phyloP scores from a whole-genome alignment of 768 basidiomycete species.

The Sarcodon aspratus region DNA sequence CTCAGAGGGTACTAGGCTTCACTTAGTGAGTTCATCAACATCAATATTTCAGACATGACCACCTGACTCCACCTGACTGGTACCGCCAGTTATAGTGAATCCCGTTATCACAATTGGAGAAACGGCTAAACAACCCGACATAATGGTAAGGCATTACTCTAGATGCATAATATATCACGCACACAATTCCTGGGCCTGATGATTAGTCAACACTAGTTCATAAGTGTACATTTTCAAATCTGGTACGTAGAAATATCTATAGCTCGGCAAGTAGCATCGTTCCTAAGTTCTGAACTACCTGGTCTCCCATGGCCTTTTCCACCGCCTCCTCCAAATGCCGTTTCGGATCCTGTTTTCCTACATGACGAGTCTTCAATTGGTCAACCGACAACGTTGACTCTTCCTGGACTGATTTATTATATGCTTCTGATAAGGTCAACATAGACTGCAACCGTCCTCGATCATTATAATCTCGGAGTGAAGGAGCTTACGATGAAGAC shows the following conservation, averaged over 20 bases:
- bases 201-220: slow-evolving; percentile 1
- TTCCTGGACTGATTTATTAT: slow-evolving; percentile 97
- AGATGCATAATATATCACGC: neutral
- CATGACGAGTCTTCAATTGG: slow-evolving; percentile 93
- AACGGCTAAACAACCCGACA: no score
- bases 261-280: slow-evolving; percentile 93
- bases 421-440: slow-evolving; percentile 84
- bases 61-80: no score
- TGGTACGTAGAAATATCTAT: slow-evolving; percentile 22
- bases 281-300: slow-evolving; percentile 90
- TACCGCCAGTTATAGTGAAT: no score
- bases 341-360: slow-evolving; percentile 97
- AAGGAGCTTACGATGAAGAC: slow-evolving; percentile 14
- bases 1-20: no score
- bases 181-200: slow-evolving; percentile 1
- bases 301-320: slow-evolving; percentile 96
- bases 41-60: no score
- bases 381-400: slow-evolving; percentile 91
- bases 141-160: no score
- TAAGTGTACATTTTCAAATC: neutral
- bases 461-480: slow-evolving; percentile 1
- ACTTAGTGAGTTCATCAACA: no score
- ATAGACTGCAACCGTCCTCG: slow-evolving; percentile 50
- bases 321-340: slow-evolving; percentile 96
- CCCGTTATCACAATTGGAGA: no score